Conservation (phyloP, 306 rosid species). For the Arachis stenosperma region DNA sequence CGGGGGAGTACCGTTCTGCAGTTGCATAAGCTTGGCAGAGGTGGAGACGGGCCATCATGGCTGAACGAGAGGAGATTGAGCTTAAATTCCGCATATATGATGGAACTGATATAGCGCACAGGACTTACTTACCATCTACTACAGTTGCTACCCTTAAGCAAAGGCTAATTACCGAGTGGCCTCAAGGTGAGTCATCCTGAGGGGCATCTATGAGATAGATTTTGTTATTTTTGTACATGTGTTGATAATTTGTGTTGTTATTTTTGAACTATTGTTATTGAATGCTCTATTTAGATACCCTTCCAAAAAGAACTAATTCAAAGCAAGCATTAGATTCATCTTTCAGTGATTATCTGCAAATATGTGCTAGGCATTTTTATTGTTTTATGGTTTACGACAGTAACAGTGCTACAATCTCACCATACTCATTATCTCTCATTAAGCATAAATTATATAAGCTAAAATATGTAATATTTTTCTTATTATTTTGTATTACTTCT, state of each 20-base stretch:
- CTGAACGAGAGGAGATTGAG: conserved; percentile 58
- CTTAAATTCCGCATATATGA: conserved; percentile 78
- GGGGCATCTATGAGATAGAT: conserved; percentile 11
- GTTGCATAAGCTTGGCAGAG: conserved; percentile 44
- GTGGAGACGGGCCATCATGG: conserved; percentile 51
- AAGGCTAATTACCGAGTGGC: conserved; percentile 73
- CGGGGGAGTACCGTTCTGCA: conserved; percentile 39
- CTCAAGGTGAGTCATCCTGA: conserved; percentile 61
- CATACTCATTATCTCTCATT: not conserved
- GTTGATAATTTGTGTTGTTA: conserved; percentile 25
- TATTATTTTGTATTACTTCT: not conserved
- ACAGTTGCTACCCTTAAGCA: conserved; percentile 65
- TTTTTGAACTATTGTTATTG: not conserved
- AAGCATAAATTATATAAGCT: conserved; percentile 15
- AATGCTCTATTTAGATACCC: conserved; percentile 5
- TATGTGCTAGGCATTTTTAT: conserved; percentile 4
- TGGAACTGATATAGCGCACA: conserved; percentile 75
- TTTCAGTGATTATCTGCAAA: conserved; percentile 17
- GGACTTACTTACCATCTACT: conserved; percentile 52
- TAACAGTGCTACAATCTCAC: not conserved
- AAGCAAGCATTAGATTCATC: not conserved
- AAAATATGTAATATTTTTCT: conserved; percentile 16
- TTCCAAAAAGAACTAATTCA: conserved; percentile 4
- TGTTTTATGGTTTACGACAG: conserved; percentile 16
- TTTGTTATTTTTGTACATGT: not conserved